A percentile compares a stretch with the other conserved stretches of the same genome.
Evolutionary conservation across 495 filamentous ascomycete species (phyloP).

Genomic region (Trichoderma orchidacearum): DNA sequence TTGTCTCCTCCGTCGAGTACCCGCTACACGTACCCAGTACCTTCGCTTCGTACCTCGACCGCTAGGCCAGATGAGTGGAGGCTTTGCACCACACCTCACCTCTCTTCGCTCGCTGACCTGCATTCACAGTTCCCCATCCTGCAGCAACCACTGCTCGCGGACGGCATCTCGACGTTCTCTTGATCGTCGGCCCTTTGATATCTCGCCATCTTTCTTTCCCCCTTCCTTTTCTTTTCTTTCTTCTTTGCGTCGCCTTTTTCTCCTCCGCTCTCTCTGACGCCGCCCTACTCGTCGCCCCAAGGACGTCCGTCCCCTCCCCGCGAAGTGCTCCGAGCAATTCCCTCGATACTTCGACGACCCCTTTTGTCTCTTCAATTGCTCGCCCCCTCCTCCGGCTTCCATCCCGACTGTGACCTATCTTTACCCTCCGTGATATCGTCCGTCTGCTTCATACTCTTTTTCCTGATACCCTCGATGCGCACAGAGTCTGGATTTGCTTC

Average conservation of each 20-base stretch:
- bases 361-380: neutral
- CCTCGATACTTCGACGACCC: neutral
- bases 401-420: neutral
- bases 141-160: neutral
- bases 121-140: constrained; percentile 1
- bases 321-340: neutral
- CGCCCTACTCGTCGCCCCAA: neutral
- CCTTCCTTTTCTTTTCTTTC: neutral
- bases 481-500: neutral
- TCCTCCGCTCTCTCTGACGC: neutral
- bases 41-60: neutral
- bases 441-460: neutral
- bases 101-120: constrained; percentile 1
- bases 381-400: neutral
- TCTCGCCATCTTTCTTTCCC: neutral
- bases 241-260: neutral
- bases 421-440: too few species aligned
- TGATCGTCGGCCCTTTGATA: neutral
- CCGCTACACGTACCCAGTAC: neutral
- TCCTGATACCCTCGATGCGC: neutral
- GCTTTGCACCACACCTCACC: neutral
- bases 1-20: neutral
- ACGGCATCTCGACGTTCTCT: neutral
- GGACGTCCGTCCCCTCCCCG: neutral
- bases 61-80: neutral